phyloP scores from a whole-genome alignment of 768 basidiomycete species.

The Phylloporus scabripes region DNA sequence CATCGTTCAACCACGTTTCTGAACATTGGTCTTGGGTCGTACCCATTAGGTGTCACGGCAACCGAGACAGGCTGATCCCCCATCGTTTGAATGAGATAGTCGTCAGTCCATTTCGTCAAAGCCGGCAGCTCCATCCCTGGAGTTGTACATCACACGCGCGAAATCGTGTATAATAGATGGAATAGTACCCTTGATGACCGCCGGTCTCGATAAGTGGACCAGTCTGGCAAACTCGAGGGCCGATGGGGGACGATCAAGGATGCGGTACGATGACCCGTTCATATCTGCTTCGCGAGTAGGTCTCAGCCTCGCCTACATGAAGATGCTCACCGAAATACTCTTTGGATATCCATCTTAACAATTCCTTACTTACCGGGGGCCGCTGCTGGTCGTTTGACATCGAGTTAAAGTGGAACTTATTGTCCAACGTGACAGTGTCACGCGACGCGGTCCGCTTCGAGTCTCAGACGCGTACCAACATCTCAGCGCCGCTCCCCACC shows the following conservation, averaged over 20 bases:
- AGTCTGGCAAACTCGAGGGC: slow-evolving; percentile 65
- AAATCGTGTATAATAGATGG: neutral
- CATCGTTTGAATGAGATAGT: slow-evolving; percentile 55
- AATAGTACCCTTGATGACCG: slow-evolving; percentile 60
- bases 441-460: slow-evolving; percentile 17
- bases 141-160: neutral
- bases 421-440: slow-evolving; percentile 8
- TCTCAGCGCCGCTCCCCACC: neutral
- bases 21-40: slow-evolving; percentile 12
- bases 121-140: slow-evolving; percentile 47
- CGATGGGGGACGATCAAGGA: slow-evolving; percentile 52
- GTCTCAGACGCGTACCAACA: neutral
- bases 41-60: slow-evolving; percentile 85
- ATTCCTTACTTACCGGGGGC: slow-evolving; percentile 11
- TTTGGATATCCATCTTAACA: slow-evolving; percentile 33
- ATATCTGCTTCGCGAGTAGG: slow-evolving; percentile 38
- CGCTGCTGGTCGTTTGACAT: slow-evolving; percentile 6
- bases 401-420: too few relatives aligned
- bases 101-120: slow-evolving; percentile 55
- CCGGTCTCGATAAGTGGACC: slow-evolving; percentile 65
- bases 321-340: slow-evolving; percentile 32
- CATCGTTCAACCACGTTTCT: slow-evolving; percentile 12
- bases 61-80: slow-evolving; percentile 55
- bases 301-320: neutral
- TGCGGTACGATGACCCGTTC: slow-evolving; percentile 50